Conservation (phyloP, 257 asterid genomes). For the Salvia hispanica region DNA sequence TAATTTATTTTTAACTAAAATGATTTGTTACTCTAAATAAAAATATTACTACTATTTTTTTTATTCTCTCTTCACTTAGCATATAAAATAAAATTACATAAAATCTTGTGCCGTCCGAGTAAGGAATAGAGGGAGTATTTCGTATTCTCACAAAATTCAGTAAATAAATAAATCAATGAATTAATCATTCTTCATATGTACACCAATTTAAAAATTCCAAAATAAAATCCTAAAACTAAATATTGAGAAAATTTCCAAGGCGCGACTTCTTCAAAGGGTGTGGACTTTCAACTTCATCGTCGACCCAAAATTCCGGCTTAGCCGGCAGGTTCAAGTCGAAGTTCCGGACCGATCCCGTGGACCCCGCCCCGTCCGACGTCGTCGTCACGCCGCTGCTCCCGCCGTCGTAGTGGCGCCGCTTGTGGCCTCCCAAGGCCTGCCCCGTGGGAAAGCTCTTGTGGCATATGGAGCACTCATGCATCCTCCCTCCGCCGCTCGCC, state of each 20-base stretch:
- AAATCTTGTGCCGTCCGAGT: no score
- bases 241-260: conserved; percentile 20
- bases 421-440: conserved; percentile 68
- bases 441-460: conserved; percentile 57
- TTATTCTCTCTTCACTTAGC: no score
- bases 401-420: conserved; percentile 62
- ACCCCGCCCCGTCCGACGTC: conserved; percentile 41
- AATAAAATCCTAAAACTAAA: background rate
- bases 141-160: background rate
- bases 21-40: no score
- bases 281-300: conserved; percentile 61
- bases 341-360: conserved; percentile 35
- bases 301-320: conserved; percentile 43
- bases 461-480: conserved; percentile 60
- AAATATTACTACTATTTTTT: no score
- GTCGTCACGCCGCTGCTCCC: conserved; percentile 39
- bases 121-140: no score
- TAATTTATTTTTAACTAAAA: no score
- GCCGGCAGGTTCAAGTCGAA: conserved; percentile 59
- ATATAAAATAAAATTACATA: no score
- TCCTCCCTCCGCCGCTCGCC: conserved; percentile 22
- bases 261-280: conserved; percentile 56
- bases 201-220: background rate
- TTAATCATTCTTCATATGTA: background rate
- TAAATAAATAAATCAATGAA: background rate